Conservation (phyloP, 164 flowering plant genomes). For the Chimonanthus salicifolius region DNA sequence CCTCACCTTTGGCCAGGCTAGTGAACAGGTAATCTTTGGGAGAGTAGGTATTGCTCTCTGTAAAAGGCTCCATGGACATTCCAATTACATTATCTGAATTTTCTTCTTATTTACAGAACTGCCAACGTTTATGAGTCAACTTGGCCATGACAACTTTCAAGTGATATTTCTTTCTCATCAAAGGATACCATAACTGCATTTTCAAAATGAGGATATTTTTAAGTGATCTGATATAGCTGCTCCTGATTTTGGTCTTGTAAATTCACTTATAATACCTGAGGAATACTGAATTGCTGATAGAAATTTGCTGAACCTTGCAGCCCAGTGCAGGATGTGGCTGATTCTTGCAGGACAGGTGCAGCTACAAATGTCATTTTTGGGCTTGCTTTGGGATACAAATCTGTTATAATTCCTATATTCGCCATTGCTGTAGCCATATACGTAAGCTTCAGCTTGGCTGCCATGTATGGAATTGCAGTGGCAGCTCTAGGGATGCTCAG, state of each 20-base stretch:
- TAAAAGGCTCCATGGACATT: no score
- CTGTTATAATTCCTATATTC: constrained; percentile 51
- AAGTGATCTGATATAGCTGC: background rate
- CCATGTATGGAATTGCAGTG: constrained; percentile 54
- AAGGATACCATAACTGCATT: no score
- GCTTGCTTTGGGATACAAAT: constrained; percentile 53
- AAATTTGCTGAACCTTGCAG: constrained; percentile 22
- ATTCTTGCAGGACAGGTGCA: constrained; percentile 56
- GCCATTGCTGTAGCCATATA: constrained; percentile 44
- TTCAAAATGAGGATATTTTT: background rate
- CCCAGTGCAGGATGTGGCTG: constrained; percentile 60
- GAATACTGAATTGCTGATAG: background rate
- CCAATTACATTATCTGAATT: no score
- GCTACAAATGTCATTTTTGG: constrained; percentile 60
- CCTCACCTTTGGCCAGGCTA: no score
- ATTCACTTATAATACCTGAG: background rate
- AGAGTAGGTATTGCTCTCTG: no score
- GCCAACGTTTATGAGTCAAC: no score
- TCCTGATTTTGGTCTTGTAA: background rate
- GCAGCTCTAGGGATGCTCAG: constrained; percentile 51
- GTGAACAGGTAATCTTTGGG: no score
- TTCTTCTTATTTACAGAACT: background rate
- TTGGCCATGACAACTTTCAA: no score
- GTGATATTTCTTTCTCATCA: no score
- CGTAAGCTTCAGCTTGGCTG: constrained; percentile 52